Evolutionary conservation across 192 early-diverging fungal genomes (phyloP), one percentile per base, ranked within the genome.

Genomic region (Phycomyces nitens): DNA sequence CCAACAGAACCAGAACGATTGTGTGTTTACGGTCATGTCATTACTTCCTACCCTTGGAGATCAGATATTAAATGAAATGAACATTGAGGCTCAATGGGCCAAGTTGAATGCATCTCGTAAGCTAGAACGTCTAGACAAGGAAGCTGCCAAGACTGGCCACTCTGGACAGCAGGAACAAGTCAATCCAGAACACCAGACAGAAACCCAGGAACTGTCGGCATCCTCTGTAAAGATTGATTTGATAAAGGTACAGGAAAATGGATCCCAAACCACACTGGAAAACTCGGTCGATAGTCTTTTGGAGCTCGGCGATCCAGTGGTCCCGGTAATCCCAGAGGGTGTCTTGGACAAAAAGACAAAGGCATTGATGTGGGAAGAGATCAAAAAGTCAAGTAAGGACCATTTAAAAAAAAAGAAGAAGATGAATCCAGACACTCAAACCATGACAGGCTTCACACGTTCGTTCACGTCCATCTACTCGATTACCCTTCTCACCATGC

Each of bases 1-100:
- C 72, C 90, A 96, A 64, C 92, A 95, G 80, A 95, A 95, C 76
- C 92, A 93, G 67, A 84, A 88, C 53, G 96, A 99, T 78, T 95
- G 94, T 72, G 73, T 84, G 20, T 94, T 92, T 58, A 89, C 89
- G 5, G 88, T 95, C n/a, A 72, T 88, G 62, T 86, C 89, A 34
- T 81, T 95, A 39, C 71, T 97, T 47, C 92, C 94, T 0, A 87
- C 88, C 23, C 72, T 96, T 39, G 82, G 82, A 56, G 90, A 94
- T 50, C 84, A 92, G 40, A 75, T 98, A 0, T 78, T 91, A 54
- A 81, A 84, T 20, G 82, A 85, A 49, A 83, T 92, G 4, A 87
- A 95, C 43, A 92, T 97, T 0, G 95, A 98, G 65, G 70, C 78
- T 27, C 68, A 87, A 14, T 88, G 85, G 44, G 78, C 78, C 29